Base-by-base conservation (phyloP, 1,139 yeast genomes). In the Diutina neorugosa region DNA sequence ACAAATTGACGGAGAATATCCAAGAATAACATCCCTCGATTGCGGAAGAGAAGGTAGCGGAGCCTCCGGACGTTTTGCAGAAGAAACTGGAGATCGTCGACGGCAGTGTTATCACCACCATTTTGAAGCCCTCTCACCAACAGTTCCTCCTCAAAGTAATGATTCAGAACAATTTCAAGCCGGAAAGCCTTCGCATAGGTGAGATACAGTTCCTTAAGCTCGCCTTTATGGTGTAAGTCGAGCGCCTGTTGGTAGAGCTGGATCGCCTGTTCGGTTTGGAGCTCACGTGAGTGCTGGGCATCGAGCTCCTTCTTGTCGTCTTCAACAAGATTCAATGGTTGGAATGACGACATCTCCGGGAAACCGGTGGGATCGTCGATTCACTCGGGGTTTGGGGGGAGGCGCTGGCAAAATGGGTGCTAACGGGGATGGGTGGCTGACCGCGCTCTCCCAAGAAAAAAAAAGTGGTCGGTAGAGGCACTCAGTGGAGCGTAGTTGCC, bases 261-360 rank as follows among this genome's bases (percentile, higher is more conserved):
- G 65, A 86, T 84, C 2, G 96, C 96, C 62, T 86, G 87, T 66
- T 94, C 98, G 18, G 93, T 82, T 71, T 89, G 81, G 43, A 79
- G 84, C 62, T 93, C 98, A 54, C 96, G 70, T 1, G 97, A 86
- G 61, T 90, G 96, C 59, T 89, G 93, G 59, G 90, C 96, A 57
- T 87, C 95, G 51, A 78, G 70, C 53, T 76, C 79, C 57, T 72
- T 71, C 56, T 73, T 71, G 47, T 74, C 66, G 62, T 88, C 95
- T 56, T 84, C 91, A 51, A 80, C 77, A 52, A 84, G 68, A 63
- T 93, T 93, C 51, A 91, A 74, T 2, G 98, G 96, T 27, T 82
- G 77, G 65, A 93, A 93, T 8, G 83, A 75, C 51, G 94, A 85
- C 86, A 46, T 46, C n/a, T n/a, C n/a, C n/a, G n/a, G n/a, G n/a